Evolutionary conservation across 208 protist species (phyloP), one percentile per base, ranked within the genome.

Genomic region (Acanthamoeba quina): DNA sequence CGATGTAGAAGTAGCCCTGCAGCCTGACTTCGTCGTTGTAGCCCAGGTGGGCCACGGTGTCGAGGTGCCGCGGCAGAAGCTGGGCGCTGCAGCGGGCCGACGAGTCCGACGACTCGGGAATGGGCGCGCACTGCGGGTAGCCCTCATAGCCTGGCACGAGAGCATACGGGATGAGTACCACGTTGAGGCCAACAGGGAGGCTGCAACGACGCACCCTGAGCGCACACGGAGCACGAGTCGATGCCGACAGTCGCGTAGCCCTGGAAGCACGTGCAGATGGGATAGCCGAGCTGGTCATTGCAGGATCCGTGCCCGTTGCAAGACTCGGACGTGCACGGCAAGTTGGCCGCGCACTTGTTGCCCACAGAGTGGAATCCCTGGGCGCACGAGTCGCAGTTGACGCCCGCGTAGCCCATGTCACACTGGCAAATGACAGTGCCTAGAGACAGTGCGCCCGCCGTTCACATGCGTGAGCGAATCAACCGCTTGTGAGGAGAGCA

Each of bases 241-340:
- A 44, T 66, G 47, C 90, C 90, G 54, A 94, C 58, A 7, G 90
- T 94, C 31, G 72, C 72, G 56, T 85, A 94, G 74, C 90, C 90
- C 19, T 21, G 17, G 60, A 85, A 94, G 54, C 90, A 94, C n/a
- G 52, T 15, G 52, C 90, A 94, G 26, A 83, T 21, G 37, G 90
- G 90, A 34, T 85, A 94, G 70, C 90, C 90, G n/a, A 85, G 49
- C 47, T 29, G 7, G 52, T 94, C 90, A 31, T 10, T 7, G 52
- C 90, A 94, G 72, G 31, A n/a, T 9, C 90, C 90, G 49, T 94
- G 90, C 7, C 60, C 74, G 34, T 94, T 94, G 90, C 90, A 94
- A 19, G 52, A 60, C 37, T 58, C 66, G 49, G 11, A 9, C 5
- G 34, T 60, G 74, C 90, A 94, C 19, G 9, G 49, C 11, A 66